Evolutionary conservation across 345 rosid species (phyloP).

Genomic region (Pistacia vera): DNA sequence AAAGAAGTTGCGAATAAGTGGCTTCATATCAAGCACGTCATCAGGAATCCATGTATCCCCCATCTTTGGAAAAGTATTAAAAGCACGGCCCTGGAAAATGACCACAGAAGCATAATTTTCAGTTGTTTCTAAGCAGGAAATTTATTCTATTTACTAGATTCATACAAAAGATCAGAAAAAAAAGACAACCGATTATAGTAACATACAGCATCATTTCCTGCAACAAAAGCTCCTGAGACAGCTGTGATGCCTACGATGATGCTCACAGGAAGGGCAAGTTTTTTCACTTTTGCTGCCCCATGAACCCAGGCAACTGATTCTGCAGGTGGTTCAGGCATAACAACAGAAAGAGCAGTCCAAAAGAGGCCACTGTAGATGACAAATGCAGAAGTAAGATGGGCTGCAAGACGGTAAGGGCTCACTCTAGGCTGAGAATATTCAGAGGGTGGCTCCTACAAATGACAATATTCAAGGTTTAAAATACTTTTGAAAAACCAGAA

Average conservation of each 20-base stretch:
- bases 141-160: background rate
- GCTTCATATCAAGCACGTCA: conserved; percentile 75
- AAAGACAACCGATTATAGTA: background rate
- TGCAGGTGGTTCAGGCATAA: conserved; percentile 96
- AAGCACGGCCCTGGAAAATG: conserved; percentile 71
- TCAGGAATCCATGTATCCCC: conserved; percentile 92
- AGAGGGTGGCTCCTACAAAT: conserved; percentile 79
- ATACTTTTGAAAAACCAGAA: background rate
- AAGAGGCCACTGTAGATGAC: conserved; percentile 85
- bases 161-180: background rate
- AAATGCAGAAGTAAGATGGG: conserved; percentile 95
- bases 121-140: conserved; percentile 4
- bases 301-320: conserved; percentile 80
- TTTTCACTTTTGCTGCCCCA: conserved; percentile 88
- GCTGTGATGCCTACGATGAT: conserved; percentile 85
- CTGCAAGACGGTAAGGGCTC: conserved; percentile 93
- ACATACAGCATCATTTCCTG: conserved; percentile 95
- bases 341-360: conserved; percentile 93
- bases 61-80: conserved; percentile 93
- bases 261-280: conserved; percentile 78
- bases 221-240: conserved; percentile 93
- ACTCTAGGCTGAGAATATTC: conserved; percentile 88
- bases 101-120: conserved; percentile 9
- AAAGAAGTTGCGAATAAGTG: conserved; percentile 82
- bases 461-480: conserved; percentile 23